A percentile compares a stretch with the other conserved stretches of the same genome.
Evolutionary conservation across 1,284 basidiomycete genomes (phyloP).

Genomic region (Ceratobasidium sp.): DNA sequence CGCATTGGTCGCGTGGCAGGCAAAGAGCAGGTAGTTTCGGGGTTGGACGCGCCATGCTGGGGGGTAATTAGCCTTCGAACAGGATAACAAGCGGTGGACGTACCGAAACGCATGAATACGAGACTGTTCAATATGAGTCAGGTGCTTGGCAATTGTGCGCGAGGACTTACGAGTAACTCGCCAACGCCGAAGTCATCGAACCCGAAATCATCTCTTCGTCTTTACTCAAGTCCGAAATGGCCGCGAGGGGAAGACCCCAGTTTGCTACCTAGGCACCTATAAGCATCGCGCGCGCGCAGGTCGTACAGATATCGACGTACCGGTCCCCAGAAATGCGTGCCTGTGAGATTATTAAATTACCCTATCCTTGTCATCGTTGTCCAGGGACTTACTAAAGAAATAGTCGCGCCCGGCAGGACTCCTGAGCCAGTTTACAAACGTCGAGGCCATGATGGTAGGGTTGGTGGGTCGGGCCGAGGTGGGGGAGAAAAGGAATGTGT

Average conservation of each 20-base stretch:
- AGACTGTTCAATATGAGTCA: constrained; percentile 56
- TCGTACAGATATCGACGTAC: constrained; percentile 58
- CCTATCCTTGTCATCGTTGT: background rate
- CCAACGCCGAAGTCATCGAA: constrained; percentile 90
- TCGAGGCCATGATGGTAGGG: constrained; percentile 67
- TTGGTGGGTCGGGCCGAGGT: background rate
- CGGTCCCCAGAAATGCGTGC: constrained; percentile 96
- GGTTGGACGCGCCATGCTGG: constrained; percentile 93
- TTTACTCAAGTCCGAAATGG: constrained; percentile 84
- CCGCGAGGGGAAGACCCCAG: constrained; percentile 95
- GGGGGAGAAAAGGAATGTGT: constrained; percentile 20
- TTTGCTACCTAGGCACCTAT: constrained; percentile 78
- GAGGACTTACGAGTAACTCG: constrained; percentile 83
- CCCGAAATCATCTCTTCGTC: constrained; percentile 96
- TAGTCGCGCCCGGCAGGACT: constrained; percentile 90
- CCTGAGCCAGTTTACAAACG: constrained; percentile 83
- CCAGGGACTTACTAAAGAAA: constrained; percentile 80
- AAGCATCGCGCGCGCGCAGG: background rate
- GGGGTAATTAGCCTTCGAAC: background rate
- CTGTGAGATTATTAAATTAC: constrained; percentile 51
- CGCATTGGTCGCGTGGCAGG: constrained; percentile 89
- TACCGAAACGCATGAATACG: constrained; percentile 96
- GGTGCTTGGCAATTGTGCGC: background rate
- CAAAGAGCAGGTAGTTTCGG: constrained; percentile 92
- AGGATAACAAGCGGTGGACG: constrained; percentile 41